phyloP scores from a whole-genome alignment of 345 rosid species.

The Tarenaya hassleriana region DNA sequence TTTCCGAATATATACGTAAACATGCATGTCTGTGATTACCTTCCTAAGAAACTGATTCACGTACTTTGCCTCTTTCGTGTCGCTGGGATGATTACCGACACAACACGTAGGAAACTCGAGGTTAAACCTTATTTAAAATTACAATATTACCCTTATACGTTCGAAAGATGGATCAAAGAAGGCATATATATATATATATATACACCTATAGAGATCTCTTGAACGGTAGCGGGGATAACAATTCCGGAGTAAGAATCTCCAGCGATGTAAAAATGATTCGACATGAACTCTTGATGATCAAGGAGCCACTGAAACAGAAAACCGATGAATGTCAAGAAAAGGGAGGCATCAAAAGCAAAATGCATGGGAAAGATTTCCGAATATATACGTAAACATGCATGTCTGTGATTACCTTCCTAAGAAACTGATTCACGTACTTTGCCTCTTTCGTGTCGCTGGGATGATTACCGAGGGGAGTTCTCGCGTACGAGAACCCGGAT shows the following conservation, averaged over 20 bases:
- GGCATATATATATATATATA: too few relatives aligned
- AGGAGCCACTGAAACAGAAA: not conserved
- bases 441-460: slow-evolving; percentile 43
- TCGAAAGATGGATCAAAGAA: too few relatives aligned
- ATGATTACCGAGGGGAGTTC: slow-evolving; percentile 24
- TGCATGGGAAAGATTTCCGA: too few relatives aligned
- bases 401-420: slow-evolving; percentile 28
- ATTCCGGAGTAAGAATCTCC: not conserved
- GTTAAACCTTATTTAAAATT: too few relatives aligned
- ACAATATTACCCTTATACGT: too few relatives aligned
- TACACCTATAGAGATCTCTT: not conserved
- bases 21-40: slow-evolving; percentile 1
- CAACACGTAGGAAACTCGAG: too few relatives aligned
- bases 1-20: too few relatives aligned
- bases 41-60: slow-evolving; percentile 45
- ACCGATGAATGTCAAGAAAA: too few relatives aligned
- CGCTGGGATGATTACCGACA: slow-evolving; percentile 34
- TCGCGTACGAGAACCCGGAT: slow-evolving; percentile 70
- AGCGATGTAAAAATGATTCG: not conserved
- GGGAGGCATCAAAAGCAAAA: too few relatives aligned
- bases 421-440: slow-evolving; percentile 40
- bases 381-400: too few relatives aligned
- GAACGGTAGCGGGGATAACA: not conserved
- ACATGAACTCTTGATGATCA: not conserved
- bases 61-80: slow-evolving; percentile 38